A percentile compares a stretch with the other conserved stretches of the same genome.
These are phyloP conservation scores for Lunularia cruciata DNA, from an alignment of 225 moss, liverwort and hornwort genomes.

Conservation along the genomic window DNA sequence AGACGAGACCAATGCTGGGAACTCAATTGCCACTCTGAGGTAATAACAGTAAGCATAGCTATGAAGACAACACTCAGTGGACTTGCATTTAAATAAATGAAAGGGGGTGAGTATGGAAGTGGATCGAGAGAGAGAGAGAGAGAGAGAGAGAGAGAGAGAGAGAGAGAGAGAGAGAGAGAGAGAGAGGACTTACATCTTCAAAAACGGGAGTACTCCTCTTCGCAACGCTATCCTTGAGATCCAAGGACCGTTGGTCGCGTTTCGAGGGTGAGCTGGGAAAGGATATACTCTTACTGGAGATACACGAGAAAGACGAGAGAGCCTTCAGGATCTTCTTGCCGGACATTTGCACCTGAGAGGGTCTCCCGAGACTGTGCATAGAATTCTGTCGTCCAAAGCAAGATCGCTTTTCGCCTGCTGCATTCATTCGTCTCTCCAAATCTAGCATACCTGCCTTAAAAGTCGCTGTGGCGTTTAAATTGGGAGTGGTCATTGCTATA, in stretches of 20 bases:
- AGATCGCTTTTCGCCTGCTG: conserved; percentile 25
- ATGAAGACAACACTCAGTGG: no score
- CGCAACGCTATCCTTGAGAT: conserved; percentile 11
- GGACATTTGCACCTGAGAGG: conserved; percentile 36
- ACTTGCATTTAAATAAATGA: no score
- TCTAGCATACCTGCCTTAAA: conserved; percentile 45
- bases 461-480: conserved; percentile 27
- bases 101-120: no score
- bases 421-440: conserved; percentile 37
- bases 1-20: not conserved
- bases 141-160: not conserved
- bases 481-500: conserved; percentile 27
- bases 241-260: conserved; percentile 7
- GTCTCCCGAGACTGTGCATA: conserved; percentile 17
- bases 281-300: conserved; percentile 32
- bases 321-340: conserved; percentile 44
- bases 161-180: not conserved
- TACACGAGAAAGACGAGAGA: conserved; percentile 42
- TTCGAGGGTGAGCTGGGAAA: conserved; percentile 15
- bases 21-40: not conserved
- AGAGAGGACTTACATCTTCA: conserved; percentile 27
- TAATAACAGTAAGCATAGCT: no score
- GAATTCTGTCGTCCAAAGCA: conserved; percentile 32
- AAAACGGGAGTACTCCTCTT: conserved; percentile 7
- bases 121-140: not conserved